A percentile compares a stretch with the other conserved stretches of the same genome.
Conservation (phyloP, 106 monocot genomes). For the Platanthera guangdongensis region DNA sequence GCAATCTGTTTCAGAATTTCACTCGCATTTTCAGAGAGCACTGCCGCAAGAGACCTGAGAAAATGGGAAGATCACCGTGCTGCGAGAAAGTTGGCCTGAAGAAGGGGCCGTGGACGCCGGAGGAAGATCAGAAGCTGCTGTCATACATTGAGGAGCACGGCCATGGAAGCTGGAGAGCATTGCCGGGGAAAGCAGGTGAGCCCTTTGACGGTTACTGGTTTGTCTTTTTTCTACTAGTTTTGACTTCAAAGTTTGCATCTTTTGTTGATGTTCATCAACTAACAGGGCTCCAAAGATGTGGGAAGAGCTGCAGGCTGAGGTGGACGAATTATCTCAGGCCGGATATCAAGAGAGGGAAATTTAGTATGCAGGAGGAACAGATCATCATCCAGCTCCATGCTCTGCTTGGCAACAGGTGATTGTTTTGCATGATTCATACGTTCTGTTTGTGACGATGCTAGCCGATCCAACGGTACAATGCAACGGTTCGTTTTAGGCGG, state of each 20-base stretch:
- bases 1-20: not conserved
- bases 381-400: constrained; percentile 51
- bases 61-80: constrained; percentile 43
- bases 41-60: not conserved
- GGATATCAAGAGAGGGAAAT: constrained; percentile 47
- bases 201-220: not conserved
- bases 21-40: not conserved
- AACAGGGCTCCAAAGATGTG: constrained; percentile 20
- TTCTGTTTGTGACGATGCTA: no score
- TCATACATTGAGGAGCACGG: constrained; percentile 46
- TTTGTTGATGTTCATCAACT: not conserved
- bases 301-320: constrained; percentile 44
- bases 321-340: constrained; percentile 47
- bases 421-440: no score
- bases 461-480: no score
- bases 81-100: constrained; percentile 44
- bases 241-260: not conserved
- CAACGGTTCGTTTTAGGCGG: no score
- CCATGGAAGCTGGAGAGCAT: constrained; percentile 47
- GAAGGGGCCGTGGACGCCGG: constrained; percentile 53
- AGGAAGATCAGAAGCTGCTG: constrained; percentile 47
- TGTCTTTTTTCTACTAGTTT: not conserved
- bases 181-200: constrained; percentile 44
- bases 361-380: constrained; percentile 45
- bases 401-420: constrained; percentile 43